Conservation (phyloP, 257 asterid species). For the Jacaranda copaia region DNA sequence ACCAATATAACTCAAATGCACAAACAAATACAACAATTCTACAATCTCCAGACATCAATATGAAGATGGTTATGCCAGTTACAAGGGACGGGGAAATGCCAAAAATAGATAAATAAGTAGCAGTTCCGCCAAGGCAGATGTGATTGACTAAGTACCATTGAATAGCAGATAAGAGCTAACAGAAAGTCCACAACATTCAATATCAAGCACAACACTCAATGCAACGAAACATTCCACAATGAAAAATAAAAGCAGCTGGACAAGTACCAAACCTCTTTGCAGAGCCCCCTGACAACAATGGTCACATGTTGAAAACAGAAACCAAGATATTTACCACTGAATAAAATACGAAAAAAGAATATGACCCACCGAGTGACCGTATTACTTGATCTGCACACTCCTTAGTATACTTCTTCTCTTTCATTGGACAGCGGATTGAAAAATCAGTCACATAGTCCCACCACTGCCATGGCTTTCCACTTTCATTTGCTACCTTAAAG, state of each 20-base stretch:
- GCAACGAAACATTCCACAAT: background rate
- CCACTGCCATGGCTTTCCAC: slow-evolving; percentile 80
- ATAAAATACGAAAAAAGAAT: slow-evolving; percentile 5
- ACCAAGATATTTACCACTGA: background rate
- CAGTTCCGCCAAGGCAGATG: background rate
- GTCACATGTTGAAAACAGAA: slow-evolving; percentile 18
- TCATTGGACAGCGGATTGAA: slow-evolving; percentile 75
- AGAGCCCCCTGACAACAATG: background rate
- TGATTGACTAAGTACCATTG: background rate
- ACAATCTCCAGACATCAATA: too few species aligned
- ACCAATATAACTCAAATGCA: too few species aligned
- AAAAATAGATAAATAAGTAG: background rate
- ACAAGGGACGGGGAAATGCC: background rate
- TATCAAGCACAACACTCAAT: background rate
- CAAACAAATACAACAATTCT: too few species aligned
- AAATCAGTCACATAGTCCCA: slow-evolving; percentile 81
- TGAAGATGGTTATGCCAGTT: too few species aligned
- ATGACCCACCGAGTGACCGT: slow-evolving; percentile 69
- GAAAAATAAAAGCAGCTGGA: background rate
- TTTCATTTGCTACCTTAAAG: slow-evolving; percentile 70
- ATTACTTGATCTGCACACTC: slow-evolving; percentile 74
- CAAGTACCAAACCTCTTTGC: background rate
- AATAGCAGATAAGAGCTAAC: background rate
- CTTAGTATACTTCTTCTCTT: slow-evolving; percentile 63
- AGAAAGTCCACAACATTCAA: background rate